These are phyloP conservation scores for Didymellaceae sp. DNA, from an alignment of 2,329 filamentous ascomycete genomes.

Conservation along the genomic window DNA sequence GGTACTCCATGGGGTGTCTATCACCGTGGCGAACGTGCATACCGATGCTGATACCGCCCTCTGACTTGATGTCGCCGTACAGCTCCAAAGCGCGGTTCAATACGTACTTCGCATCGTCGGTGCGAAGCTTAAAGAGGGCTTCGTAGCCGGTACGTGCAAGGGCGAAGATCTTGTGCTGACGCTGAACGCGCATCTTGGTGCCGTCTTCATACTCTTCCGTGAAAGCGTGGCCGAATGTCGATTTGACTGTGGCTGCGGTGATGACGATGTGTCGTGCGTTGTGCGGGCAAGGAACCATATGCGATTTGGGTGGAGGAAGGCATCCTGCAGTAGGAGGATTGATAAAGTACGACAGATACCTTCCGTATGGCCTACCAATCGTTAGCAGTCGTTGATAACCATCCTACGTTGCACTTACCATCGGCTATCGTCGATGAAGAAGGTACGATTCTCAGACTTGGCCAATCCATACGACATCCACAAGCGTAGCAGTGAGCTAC, in stretches of 20 bases:
- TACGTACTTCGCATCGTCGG: conserved; percentile 71
- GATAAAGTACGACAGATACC: conserved; percentile 74
- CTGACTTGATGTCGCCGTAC: conserved; percentile 52
- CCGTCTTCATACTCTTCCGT: conserved; percentile 60
- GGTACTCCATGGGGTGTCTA: conserved; percentile 75
- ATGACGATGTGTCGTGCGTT: conserved; percentile 77
- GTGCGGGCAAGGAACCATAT: conserved; percentile 81
- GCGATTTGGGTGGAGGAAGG: conserved; percentile 72
- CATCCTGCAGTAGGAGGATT: conserved; percentile 70
- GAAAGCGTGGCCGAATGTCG: conserved; percentile 68
- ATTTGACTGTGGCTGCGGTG: conserved; percentile 69
- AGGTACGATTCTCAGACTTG: conserved; percentile 72
- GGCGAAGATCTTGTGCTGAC: conserved; percentile 68
- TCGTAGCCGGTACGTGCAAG: conserved; percentile 75
- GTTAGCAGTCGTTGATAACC: conserved; percentile 21
- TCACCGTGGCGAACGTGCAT: conserved; percentile 84
- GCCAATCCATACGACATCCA: conserved; percentile 87
- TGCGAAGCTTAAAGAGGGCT: conserved; percentile 72
- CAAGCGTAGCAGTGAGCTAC: conserved; percentile 75
- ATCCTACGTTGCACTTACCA: conserved; percentile 65
- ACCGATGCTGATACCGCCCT: conserved; percentile 67
- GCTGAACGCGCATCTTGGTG: conserved; percentile 57
- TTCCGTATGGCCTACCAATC: conserved; percentile 69
- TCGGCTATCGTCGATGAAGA: conserved; percentile 84
- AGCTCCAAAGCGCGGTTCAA: conserved; percentile 64